These are phyloP conservation scores for Coniosporium apollinis DNA, from an alignment of 495 filamentous ascomycete species.

Conservation along the genomic window DNA sequence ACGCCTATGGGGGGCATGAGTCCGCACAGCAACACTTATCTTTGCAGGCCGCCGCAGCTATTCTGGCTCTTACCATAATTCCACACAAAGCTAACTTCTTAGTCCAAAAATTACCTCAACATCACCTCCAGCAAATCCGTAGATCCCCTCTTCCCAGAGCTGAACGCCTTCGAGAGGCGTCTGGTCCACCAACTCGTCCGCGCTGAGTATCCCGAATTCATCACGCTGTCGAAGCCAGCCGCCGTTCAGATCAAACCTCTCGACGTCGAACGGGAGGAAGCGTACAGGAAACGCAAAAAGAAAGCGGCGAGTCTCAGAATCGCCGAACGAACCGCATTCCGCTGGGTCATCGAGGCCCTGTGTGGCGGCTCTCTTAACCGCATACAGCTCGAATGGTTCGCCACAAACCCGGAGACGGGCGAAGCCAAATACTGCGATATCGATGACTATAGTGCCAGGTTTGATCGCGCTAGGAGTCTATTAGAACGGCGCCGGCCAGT, in stretches of 20 bases:
- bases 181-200: constrained; percentile 54
- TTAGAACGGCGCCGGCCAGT: constrained; percentile 34
- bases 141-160: no score
- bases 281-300: constrained; percentile 22
- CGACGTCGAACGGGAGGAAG: constrained; percentile 32
- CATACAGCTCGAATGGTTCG: constrained; percentile 33
- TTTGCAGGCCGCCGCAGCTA: no score
- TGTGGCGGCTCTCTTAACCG: constrained; percentile 38
- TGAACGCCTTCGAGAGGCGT: constrained; percentile 33
- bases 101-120: no score
- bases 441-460: constrained; percentile 14
- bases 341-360: constrained; percentile 56
- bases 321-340: constrained; percentile 38
- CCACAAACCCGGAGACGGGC: constrained; percentile 8
- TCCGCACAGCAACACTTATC: no score
- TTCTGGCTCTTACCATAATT: no score
- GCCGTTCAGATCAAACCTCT: constrained; percentile 36
- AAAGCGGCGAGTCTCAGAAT: constrained; percentile 28
- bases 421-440: constrained; percentile 17
- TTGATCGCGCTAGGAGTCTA: constrained; percentile 18
- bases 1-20: no score
- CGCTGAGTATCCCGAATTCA: constrained; percentile 41
- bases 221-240: constrained; percentile 26
- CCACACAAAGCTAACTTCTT: no score
- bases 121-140: no score